Evolutionary conservation across 2,329 filamentous ascomycete genomes (phyloP).

Genomic region (Bisporella sp.): DNA sequence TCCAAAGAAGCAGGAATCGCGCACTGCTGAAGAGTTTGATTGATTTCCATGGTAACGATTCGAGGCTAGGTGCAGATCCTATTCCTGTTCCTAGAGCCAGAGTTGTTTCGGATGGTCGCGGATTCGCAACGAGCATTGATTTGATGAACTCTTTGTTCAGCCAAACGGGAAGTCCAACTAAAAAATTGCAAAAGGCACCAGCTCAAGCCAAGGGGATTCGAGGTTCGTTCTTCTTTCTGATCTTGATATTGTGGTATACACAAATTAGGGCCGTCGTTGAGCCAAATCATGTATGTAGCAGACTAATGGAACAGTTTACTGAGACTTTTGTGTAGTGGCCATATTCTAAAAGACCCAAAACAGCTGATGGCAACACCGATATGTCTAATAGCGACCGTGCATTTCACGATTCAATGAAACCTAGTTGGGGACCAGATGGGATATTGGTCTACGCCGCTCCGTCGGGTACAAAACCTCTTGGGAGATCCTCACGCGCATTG

Average conservation of each 20-base stretch:
- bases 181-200: conserved; percentile 44
- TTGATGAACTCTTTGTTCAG: conserved; percentile 93
- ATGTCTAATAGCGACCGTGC: conserved; percentile 56
- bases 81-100: conserved; percentile 29
- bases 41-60: conserved; percentile 21
- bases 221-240: conserved; percentile 68
- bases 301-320: conserved; percentile 34
- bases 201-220: conserved; percentile 64
- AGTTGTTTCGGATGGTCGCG: conserved; percentile 39
- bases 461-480: conserved; percentile 29
- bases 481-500: conserved; percentile 20
- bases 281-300: conserved; percentile 29
- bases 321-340: conserved; percentile 63
- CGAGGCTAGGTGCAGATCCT: conserved; percentile 40
- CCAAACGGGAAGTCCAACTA: conserved; percentile 53
- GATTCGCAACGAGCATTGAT: conserved; percentile 85
- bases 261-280: conserved; percentile 23
- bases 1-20: conserved; percentile 85
- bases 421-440: conserved; percentile 71
- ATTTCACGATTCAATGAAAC: conserved; percentile 69
- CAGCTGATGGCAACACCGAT: conserved; percentile 52
- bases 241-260: conserved; percentile 15
- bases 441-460: conserved; percentile 59
- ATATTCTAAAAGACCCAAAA: conserved; percentile 73
- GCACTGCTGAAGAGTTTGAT: conserved; percentile 54